Conservation (phyloP, 73 alveolate genomes). For the Diophrys sp. region DNA sequence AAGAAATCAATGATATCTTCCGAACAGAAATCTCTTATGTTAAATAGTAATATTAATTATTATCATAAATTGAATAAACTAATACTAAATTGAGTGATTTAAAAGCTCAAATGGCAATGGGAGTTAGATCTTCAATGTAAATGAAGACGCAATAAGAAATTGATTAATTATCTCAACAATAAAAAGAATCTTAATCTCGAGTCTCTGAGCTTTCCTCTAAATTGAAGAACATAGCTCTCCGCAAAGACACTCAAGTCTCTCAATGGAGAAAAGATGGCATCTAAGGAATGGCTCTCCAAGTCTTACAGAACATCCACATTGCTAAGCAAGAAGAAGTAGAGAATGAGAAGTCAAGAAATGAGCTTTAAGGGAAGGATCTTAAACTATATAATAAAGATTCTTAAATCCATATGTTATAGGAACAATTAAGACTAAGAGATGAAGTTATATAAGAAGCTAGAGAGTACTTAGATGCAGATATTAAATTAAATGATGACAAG, state of each 20-base stretch:
- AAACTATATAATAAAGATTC: too few species aligned
- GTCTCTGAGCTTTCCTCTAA: background rate
- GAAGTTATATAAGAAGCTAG: too few species aligned
- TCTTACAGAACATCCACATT: too few species aligned
- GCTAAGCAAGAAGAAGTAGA: too few species aligned
- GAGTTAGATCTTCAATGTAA: background rate
- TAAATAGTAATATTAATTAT: background rate
- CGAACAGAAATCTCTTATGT: slow-evolving; percentile 16
- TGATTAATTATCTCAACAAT: background rate
- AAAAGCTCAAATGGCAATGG: background rate
- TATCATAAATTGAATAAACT: background rate
- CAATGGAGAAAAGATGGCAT: too few species aligned
- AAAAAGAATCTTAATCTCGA: background rate
- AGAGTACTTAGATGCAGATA: too few species aligned
- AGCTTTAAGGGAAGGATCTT: too few species aligned
- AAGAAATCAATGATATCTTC: slow-evolving; percentile 25
- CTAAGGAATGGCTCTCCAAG: too few species aligned
- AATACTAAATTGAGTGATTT: background rate
- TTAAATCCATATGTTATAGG: too few species aligned
- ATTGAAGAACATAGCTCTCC: background rate
- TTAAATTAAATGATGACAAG: too few species aligned
- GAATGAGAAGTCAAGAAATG: too few species aligned
- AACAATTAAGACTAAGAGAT: too few species aligned
- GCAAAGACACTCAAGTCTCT: background rate
- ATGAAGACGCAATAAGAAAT: background rate